These are phyloP conservation scores for Suhomyces tanzawaensis DNA, from an alignment of 805 yeast species.

Conservation along the genomic window DNA sequence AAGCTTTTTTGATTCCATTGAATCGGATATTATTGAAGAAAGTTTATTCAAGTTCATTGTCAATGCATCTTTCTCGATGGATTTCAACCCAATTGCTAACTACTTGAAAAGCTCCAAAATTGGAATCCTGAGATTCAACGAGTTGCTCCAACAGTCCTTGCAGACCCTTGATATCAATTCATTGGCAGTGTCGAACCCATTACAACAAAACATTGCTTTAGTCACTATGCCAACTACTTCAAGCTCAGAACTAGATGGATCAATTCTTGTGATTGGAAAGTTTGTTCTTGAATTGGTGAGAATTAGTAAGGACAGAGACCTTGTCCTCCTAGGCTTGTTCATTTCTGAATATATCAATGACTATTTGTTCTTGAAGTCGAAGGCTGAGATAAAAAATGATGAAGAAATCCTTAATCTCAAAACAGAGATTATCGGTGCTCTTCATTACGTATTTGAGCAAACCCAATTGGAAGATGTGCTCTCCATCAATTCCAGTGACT, in stretches of 20 bases:
- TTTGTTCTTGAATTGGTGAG: slow-evolving; percentile 12
- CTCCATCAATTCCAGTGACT: neutral
- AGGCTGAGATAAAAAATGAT: neutral
- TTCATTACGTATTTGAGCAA: neutral
- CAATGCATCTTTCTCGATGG: slow-evolving; percentile 5
- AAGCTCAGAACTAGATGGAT: slow-evolving; percentile 4
- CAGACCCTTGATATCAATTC: slow-evolving; percentile 16
- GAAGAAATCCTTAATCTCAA: slow-evolving; percentile 6
- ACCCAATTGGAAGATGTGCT: neutral
- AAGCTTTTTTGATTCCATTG: slow-evolving; percentile 10
- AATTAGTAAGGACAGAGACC: slow-evolving; percentile 4
- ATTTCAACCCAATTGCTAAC: slow-evolving; percentile 13
- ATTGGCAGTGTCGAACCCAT: slow-evolving; percentile 47
- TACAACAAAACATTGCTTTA: slow-evolving; percentile 41
- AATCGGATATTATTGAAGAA: neutral
- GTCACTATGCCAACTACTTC: neutral
- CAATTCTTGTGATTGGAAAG: slow-evolving; percentile 13
- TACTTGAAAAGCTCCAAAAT: slow-evolving; percentile 9
- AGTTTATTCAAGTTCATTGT: slow-evolving; percentile 13
- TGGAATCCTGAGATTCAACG: slow-evolving; percentile 26
- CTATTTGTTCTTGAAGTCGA: slow-evolving; percentile 15
- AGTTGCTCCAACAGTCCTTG: slow-evolving; percentile 13
- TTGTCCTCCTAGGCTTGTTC: slow-evolving; percentile 7
- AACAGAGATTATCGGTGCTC: neutral
- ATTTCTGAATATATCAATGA: slow-evolving; percentile 22